Conservation (phyloP, 306 rosid species). For the Quercus suber region DNA sequence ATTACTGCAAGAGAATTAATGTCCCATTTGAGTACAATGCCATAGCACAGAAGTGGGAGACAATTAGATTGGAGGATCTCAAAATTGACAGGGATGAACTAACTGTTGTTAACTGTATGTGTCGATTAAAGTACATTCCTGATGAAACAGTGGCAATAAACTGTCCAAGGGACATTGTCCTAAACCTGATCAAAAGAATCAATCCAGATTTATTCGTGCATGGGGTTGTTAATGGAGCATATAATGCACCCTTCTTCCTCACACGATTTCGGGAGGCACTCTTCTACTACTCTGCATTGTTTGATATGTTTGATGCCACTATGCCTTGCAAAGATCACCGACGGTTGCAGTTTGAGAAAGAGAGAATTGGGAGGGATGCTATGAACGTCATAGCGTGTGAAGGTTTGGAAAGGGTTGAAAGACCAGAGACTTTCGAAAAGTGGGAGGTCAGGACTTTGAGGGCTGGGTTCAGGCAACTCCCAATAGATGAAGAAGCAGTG, state of each 20-base stretch:
- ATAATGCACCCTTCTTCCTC: neutral
- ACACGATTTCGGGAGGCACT: neutral
- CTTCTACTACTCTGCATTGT: neutral
- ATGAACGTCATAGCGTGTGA: neutral
- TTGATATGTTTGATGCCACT: neutral
- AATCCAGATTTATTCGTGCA: constrained; percentile 25
- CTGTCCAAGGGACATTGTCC: constrained; percentile 16
- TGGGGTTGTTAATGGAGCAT: constrained; percentile 6
- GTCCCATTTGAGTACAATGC: constrained; percentile 27
- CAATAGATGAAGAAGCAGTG: neutral
- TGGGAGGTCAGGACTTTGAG: neutral
- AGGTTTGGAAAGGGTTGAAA: neutral
- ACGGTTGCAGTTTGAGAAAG: neutral
- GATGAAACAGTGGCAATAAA: constrained; percentile 25
- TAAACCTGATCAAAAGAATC: constrained; percentile 16
- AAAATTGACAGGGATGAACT: constrained; percentile 17
- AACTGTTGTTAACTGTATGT: constrained; percentile 16
- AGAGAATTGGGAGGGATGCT: neutral
- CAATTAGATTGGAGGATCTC: constrained; percentile 15
- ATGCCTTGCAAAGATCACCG: neutral
- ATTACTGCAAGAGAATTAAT: constrained; percentile 26
- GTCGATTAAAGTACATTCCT: constrained; percentile 7
- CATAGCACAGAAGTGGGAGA: constrained; percentile 26
- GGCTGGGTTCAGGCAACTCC: neutral
- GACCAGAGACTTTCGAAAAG: neutral